Evolutionary conservation across 148 eudicot species (phyloP), one percentile per base, ranked within the genome.

Genomic region (Vaccinium macrocarpon): DNA sequence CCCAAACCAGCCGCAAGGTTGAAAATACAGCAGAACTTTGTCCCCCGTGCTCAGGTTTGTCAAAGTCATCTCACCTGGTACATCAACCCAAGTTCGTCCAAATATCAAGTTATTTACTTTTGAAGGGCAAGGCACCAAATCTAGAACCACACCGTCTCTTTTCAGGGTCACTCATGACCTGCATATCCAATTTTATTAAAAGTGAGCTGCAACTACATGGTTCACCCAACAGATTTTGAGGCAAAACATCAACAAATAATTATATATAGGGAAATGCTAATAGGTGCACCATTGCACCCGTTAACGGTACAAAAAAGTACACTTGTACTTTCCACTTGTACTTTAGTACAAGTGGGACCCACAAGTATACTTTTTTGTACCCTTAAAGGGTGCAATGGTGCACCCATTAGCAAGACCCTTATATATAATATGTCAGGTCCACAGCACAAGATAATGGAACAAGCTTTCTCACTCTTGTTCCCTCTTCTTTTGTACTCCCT

Each of bases 1-100:
- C 99, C 99, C 99, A 85, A 97, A 97, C 99, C 99, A 97, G 64
- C 99, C 99, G 46, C 98, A 97, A 75, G 98, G 98, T 87, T 97
- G 99, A 88, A 97, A 97, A 88, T 93, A 95, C 25, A 97, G 92
- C 42, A 97, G 93, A 82, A 91, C 99, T 91, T 97, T 97, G 80
- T 97, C 99, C 79, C 99, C 96, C 19, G 97, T 97, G 9, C 96
- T 93, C 85, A 91, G 81, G 87, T 97, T 97, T 76, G 97, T 88
- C 92, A 97, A 51, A 82, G 95, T 81, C 99, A 97, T 97, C 87
- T 97, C 99, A 49, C 99, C 99, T 2, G 96, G 96, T 66, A 94
- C 91, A 90, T 97, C 99, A 49, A 95, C 90, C 99, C 99, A 97
- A 59, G 99, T 97, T 64, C 99, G 93, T 73, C 99, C 98, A 87